A percentile compares a stretch with the other conserved stretches of the same genome.
phyloP scores from a whole-genome alignment of 2,329 filamentous ascomycete genomes.

The Exophiala bonariae region DNA sequence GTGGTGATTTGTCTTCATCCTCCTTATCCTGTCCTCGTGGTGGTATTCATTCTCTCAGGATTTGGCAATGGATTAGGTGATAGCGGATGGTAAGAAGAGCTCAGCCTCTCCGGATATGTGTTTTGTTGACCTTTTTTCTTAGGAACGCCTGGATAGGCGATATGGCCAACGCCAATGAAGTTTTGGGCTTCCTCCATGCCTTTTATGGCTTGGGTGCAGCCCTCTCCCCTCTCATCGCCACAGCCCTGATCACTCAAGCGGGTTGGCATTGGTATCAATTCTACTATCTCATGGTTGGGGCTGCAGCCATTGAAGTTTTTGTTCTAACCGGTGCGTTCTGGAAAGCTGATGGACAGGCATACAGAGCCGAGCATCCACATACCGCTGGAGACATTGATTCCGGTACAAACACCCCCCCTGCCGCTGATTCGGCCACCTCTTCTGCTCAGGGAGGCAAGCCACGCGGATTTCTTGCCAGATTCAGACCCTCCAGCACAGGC shows the following conservation, averaged over 20 bases:
- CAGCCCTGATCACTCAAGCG: slow-evolving; percentile 54
- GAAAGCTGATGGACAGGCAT: slow-evolving; percentile 23
- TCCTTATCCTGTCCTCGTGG: slow-evolving; percentile 65
- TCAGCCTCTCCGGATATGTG: no score
- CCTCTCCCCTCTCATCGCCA: slow-evolving; percentile 71
- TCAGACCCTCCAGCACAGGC: slow-evolving; percentile 63
- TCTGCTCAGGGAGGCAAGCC: slow-evolving; percentile 60
- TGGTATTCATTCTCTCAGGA: slow-evolving; percentile 65
- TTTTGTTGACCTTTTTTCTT: no score
- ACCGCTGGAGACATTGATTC: slow-evolving; percentile 45
- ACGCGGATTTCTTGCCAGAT: slow-evolving; percentile 47
- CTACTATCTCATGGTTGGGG: slow-evolving; percentile 67
- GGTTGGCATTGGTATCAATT: slow-evolving; percentile 65
- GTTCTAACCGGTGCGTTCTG: slow-evolving; percentile 54
- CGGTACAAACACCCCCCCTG: slow-evolving; percentile 16
- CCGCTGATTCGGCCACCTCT: slow-evolving; percentile 63
- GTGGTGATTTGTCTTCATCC: slow-evolving; percentile 64
- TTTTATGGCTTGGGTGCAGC: slow-evolving; percentile 70
- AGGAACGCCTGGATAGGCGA: slow-evolving; percentile 66
- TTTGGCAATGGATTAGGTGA: slow-evolving; percentile 71
- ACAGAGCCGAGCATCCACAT: slow-evolving; percentile 16
- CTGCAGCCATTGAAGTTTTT: slow-evolving; percentile 17
- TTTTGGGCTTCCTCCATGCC: slow-evolving; percentile 71
- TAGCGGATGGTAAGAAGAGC: slow-evolving; percentile 50
- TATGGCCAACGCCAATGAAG: slow-evolving; percentile 70